Conservation (phyloP, 1,139 yeast species). For the Geotrichum histeridarum region DNA sequence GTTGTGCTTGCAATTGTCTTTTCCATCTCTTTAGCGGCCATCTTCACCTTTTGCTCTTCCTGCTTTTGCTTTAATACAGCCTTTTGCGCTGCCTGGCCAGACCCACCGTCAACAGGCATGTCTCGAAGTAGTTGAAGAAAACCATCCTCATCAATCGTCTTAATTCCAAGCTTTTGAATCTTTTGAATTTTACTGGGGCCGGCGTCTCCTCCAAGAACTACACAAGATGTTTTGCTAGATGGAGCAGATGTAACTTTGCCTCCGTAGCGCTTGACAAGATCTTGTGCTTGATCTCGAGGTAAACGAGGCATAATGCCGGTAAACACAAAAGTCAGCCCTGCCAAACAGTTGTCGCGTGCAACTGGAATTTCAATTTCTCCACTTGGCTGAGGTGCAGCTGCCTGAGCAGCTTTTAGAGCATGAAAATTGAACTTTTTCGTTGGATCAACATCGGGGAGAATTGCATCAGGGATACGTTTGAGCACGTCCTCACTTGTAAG, state of each 20-base stretch:
- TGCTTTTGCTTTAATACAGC: constrained; percentile 65
- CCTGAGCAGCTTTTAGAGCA: constrained; percentile 34
- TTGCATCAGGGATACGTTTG: constrained; percentile 62
- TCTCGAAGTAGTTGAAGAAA: constrained; percentile 63
- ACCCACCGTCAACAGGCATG: constrained; percentile 94
- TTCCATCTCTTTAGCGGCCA: constrained; percentile 46
- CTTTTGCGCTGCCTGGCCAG: constrained; percentile 66
- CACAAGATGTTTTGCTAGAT: constrained; percentile 78
- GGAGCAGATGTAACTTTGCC: constrained; percentile 90
- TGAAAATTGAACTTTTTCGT: constrained; percentile 53
- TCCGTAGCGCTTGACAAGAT: constrained; percentile 77
- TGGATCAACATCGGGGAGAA: constrained; percentile 52
- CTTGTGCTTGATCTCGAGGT: constrained; percentile 71
- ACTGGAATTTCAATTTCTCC: constrained; percentile 50
- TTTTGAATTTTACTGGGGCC: constrained; percentile 92
- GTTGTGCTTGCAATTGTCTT: constrained; percentile 35
- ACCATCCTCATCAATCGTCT: constrained; percentile 84
- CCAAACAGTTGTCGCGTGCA: constrained; percentile 76
- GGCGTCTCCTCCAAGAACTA: constrained; percentile 91
- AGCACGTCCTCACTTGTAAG: constrained; percentile 52
- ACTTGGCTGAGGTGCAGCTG: constrained; percentile 33
- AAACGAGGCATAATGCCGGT: constrained; percentile 83
- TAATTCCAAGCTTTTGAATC: constrained; percentile 65
- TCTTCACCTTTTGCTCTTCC: constrained; percentile 53
- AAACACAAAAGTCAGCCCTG: constrained; percentile 86